These are phyloP conservation scores for Yamadazyma blattariae DNA, from an alignment of 1,139 yeast genomes.

Conservation along the genomic window DNA sequence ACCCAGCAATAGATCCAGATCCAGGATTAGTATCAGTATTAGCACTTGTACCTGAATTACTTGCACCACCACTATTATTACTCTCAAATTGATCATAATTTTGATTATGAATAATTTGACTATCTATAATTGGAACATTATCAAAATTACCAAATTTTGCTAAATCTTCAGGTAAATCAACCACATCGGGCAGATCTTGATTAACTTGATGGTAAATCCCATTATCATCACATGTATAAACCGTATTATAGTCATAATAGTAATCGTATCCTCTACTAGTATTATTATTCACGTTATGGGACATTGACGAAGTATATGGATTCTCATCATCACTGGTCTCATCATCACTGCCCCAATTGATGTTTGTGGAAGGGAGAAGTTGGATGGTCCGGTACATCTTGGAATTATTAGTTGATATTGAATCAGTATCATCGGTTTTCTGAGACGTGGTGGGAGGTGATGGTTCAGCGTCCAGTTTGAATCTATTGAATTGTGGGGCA, in stretches of 20 bases:
- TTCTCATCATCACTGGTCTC: slow-evolving; percentile 59
- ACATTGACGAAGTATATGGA: slow-evolving; percentile 57
- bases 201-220: slow-evolving; percentile 27
- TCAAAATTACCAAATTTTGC: slow-evolving; percentile 38
- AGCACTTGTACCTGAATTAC: background rate
- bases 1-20: background rate
- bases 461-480: slow-evolving; percentile 4
- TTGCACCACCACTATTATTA: background rate
- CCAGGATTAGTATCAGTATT: background rate
- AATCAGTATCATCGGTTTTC: slow-evolving; percentile 26
- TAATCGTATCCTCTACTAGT: slow-evolving; percentile 72
- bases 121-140: slow-evolving; percentile 4
- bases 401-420: slow-evolving; percentile 24
- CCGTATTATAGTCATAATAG: slow-evolving; percentile 85
- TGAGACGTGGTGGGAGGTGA: slow-evolving; percentile 11
- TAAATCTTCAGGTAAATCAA: slow-evolving; percentile 46
- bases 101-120: slow-evolving; percentile 1
- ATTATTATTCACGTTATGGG: slow-evolving; percentile 72
- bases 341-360: slow-evolving; percentile 76
- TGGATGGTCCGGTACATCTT: slow-evolving; percentile 58
- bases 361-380: slow-evolving; percentile 74
- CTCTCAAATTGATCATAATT: background rate
- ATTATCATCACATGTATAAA: slow-evolving; percentile 59
- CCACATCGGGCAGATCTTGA: slow-evolving; percentile 34
- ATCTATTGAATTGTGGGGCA: slow-evolving; percentile 13